Evolutionary conservation across 1,284 basidiomycete genomes (phyloP).

Genomic region (Calocybe gambosa): DNA sequence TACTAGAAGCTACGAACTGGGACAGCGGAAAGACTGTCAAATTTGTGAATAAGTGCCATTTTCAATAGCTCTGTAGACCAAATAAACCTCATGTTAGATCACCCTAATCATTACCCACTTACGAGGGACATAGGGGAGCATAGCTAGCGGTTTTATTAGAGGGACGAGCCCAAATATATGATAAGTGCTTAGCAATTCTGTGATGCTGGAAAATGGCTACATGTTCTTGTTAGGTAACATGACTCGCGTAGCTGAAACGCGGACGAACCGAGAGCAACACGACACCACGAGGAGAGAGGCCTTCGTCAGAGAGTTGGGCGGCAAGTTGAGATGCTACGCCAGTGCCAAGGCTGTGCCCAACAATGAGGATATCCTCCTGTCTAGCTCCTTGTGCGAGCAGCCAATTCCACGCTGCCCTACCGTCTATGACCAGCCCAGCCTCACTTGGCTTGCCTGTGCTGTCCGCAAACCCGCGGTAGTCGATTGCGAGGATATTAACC

Average conservation of each 20-base stretch:
- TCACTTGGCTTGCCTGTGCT: slow-evolving; percentile 77
- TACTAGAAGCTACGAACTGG: slow-evolving; percentile 35
- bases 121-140: slow-evolving; percentile 70
- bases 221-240: background rate
- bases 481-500: slow-evolving; percentile 78
- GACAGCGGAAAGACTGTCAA: slow-evolving; percentile 59
- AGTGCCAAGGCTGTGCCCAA: slow-evolving; percentile 83
- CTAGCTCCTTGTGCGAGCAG: slow-evolving; percentile 53
- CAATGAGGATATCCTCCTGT: slow-evolving; percentile 56
- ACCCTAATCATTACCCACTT: slow-evolving; percentile 23
- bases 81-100: background rate
- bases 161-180: slow-evolving; percentile 64
- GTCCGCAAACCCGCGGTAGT: slow-evolving; percentile 93
- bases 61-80: slow-evolving; percentile 47
- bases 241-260: background rate
- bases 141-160: slow-evolving; percentile 62
- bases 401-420: slow-evolving; percentile 79
- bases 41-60: slow-evolving; percentile 52
- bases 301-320: slow-evolving; percentile 50
- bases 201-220: slow-evolving; percentile 65
- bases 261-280: slow-evolving; percentile 56
- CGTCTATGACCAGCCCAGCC: slow-evolving; percentile 70
- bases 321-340: slow-evolving; percentile 66
- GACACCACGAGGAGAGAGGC: slow-evolving; percentile 49
- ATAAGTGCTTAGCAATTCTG: slow-evolving; percentile 66